Percentiles rank a stretch among this genome's conserved stretches.
These are phyloP conservation scores for Lactuca sativa DNA, from an alignment of 129 eudicot genomes.

Conservation along the genomic window DNA sequence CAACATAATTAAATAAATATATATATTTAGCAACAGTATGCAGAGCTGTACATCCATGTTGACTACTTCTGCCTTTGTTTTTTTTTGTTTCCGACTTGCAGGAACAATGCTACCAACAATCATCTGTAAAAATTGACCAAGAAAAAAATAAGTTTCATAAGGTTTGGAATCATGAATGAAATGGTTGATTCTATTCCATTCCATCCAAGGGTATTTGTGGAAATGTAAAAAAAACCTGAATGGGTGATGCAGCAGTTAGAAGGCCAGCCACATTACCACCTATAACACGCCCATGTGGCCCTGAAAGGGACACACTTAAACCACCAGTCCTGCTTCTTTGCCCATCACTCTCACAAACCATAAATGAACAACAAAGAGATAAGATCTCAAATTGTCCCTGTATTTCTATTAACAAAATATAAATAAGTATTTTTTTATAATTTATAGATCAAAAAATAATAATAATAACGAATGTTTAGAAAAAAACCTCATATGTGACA, in stretches of 20 bases:
- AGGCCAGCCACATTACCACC: slow-evolving; percentile 82
- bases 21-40: too few species aligned
- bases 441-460: too few species aligned
- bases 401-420: too few species aligned
- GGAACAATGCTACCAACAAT: too few species aligned
- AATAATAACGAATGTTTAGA: too few species aligned
- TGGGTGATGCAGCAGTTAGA: slow-evolving; percentile 58
- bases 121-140: slow-evolving; percentile 36
- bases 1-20: too few species aligned
- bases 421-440: too few species aligned
- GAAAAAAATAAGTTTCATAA: too few species aligned
- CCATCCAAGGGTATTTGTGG: background rate
- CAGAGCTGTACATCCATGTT: too few species aligned
- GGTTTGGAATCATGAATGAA: background rate
- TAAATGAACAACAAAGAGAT: slow-evolving; percentile 55
- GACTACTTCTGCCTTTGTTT: slow-evolving; percentile 1
- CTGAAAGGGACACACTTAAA: slow-evolving; percentile 60
- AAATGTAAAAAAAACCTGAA: background rate
- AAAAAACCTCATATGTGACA: too few species aligned
- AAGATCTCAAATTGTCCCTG: slow-evolving; percentile 62
- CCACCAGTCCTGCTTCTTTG: slow-evolving; percentile 22
- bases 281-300: slow-evolving; percentile 60
- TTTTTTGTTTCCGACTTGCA: slow-evolving; percentile 23
- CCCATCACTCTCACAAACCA: slow-evolving; percentile 43
- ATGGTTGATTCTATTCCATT: too few species aligned